Evolutionary conservation across 2,329 filamentous ascomycete species (phyloP), one percentile per base, ranked within the genome.

Genomic region (Fusarium buxicola): DNA sequence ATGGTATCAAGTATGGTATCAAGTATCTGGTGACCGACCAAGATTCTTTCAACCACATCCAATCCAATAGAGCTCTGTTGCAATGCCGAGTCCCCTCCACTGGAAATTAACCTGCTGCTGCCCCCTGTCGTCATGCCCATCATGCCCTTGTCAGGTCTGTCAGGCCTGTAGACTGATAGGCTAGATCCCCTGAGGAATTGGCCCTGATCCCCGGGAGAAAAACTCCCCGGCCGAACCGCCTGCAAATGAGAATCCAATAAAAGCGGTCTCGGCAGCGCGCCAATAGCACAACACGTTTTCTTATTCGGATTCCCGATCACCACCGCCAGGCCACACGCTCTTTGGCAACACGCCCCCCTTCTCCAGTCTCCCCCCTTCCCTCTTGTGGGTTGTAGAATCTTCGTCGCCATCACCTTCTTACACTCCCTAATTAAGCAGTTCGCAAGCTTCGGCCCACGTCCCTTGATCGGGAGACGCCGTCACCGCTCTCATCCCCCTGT

Each of bases 281-380:
- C 67, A 69, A 69, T 69, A 51, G 67, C 38, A 70, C 63, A 69
- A 69, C 65, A 69, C 67, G 65, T 62, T 69, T 69, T 70, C 65
- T 68, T 68, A 66, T 68, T 66, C 58, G 63, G 58, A 44, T 63
- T 58, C 51, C 21, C 43, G 47, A 63, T 68, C 54, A 16, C 53
- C 60, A 63, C 30, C 60, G 60, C 30, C 40, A 21, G 21, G 35
- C 18, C 28, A 12, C 46, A 36, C 15, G 28, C 36, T 51, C 25
- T 25, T 38, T 45, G 18, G 41, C 39, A 54, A 47, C 40, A 53
- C 60, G 58, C 61, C 49, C 55, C 47, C 36, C 36, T 44, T 55
- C 41, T 35, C 28, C 43, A 55, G 49, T 50, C 55, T 58, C 21
- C 50, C 30, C 12, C 15, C 21, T 11, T 36, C 32, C 28, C 15